Evolutionary conservation across 2,329 filamentous ascomycete genomes (phyloP).

Genomic region (Eutypella sp.): DNA sequence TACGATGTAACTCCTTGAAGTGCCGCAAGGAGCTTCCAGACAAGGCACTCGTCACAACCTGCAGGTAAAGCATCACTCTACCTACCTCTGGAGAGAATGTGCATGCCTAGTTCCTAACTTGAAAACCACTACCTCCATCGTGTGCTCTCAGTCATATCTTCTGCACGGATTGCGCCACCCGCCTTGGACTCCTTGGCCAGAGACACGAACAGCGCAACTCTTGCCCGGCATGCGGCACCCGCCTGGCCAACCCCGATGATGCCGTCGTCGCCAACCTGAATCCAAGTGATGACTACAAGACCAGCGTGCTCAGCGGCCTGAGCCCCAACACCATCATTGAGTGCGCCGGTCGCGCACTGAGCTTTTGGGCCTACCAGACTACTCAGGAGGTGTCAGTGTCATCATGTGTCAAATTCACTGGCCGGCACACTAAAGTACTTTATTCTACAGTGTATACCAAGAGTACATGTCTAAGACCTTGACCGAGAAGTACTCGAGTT

Average conservation of each 20-base stretch:
- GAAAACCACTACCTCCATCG: background rate
- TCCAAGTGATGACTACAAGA: slow-evolving; percentile 86
- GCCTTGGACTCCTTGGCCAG: slow-evolving; percentile 55
- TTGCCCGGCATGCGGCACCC: slow-evolving; percentile 73
- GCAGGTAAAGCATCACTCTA: slow-evolving; percentile 55
- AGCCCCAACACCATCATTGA: slow-evolving; percentile 81
- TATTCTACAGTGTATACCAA: slow-evolving; percentile 61
- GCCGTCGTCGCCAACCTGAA: slow-evolving; percentile 66
- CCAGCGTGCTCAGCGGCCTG: slow-evolving; percentile 76
- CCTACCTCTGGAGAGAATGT: too few species aligned
- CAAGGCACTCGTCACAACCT: slow-evolving; percentile 79
- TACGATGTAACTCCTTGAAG: slow-evolving; percentile 76
- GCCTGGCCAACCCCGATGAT: slow-evolving; percentile 68
- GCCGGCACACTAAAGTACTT: slow-evolving; percentile 7
- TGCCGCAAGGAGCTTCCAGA: slow-evolving; percentile 67
- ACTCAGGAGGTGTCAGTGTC: slow-evolving; percentile 71
- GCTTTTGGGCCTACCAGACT: slow-evolving; percentile 84
- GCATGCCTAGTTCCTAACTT: slow-evolving; percentile 8
- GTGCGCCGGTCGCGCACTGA: slow-evolving; percentile 71
- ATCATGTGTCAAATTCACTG: background rate
- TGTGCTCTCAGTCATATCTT: slow-evolving; percentile 67
- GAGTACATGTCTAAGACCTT: slow-evolving; percentile 67
- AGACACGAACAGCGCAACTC: slow-evolving; percentile 43
- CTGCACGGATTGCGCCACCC: slow-evolving; percentile 68
- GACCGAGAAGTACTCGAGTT: slow-evolving; percentile 62